Conservation (phyloP, 2,329 filamentous ascomycete genomes). For the Botrytis tulipae region DNA sequence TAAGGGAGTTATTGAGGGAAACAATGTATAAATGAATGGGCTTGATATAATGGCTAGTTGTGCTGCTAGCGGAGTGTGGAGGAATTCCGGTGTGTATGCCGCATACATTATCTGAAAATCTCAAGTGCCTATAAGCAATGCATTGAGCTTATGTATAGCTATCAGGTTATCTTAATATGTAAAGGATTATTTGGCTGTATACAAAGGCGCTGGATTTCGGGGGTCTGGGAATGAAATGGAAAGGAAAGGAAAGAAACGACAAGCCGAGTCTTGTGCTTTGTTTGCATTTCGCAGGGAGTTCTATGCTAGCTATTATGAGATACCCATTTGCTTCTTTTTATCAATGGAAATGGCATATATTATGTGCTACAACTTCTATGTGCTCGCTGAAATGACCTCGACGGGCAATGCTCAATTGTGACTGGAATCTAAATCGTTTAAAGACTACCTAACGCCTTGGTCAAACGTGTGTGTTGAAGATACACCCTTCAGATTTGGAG, state of each 20-base stretch:
- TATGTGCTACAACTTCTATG: background rate
- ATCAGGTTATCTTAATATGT: background rate
- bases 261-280: background rate
- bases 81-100: background rate
- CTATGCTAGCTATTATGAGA: constrained; percentile 13
- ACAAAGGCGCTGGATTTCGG: background rate
- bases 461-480: background rate
- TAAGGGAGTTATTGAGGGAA: constrained; percentile 23
- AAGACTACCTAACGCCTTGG: background rate
- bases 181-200: background rate
- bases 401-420: background rate
- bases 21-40: constrained; percentile 3
- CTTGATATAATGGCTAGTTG: background rate
- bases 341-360: background rate
- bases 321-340: constrained; percentile 24
- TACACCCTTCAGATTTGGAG: background rate
- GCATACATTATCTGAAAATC: background rate
- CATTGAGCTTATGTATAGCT: background rate
- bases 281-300: constrained; percentile 16
- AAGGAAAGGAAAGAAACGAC: no score
- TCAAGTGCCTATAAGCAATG: background rate
- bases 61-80: background rate
- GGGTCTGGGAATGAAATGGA: background rate
- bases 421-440: background rate
- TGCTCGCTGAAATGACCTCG: background rate